Conservation (phyloP, 331 rosid genomes). For the Pyracantha coccinea region DNA sequence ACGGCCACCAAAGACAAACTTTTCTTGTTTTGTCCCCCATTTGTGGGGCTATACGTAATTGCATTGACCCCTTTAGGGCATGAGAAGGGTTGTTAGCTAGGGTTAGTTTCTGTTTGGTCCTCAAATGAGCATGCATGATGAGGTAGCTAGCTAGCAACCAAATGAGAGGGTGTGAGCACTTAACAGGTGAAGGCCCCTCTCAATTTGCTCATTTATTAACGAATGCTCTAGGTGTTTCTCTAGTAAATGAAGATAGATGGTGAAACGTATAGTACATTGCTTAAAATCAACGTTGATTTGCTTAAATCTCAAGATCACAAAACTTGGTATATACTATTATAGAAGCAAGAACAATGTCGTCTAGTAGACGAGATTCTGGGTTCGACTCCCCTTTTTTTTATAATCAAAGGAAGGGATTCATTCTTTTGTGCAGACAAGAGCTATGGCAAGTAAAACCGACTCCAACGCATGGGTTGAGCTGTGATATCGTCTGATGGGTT, state of each 20-base stretch:
- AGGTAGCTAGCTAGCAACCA: background rate
- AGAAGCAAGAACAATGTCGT: too few relatives aligned
- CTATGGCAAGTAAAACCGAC: background rate
- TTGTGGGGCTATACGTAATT: background rate
- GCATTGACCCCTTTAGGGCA: background rate
- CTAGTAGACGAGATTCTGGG: too few relatives aligned
- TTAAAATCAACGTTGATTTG: too few relatives aligned
- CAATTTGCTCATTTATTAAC: background rate
- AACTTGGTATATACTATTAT: too few relatives aligned
- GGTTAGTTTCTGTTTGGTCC: background rate
- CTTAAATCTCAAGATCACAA: too few relatives aligned
- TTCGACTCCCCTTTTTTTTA: too few relatives aligned
- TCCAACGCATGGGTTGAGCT: background rate
- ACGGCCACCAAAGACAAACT: background rate
- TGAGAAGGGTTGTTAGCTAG: background rate
- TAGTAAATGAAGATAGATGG: too few relatives aligned
- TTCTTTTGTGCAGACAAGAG: background rate
- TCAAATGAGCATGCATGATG: background rate
- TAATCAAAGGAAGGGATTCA: too few relatives aligned
- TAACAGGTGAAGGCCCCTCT: background rate
- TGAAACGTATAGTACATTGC: too few relatives aligned
- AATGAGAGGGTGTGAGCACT: background rate
- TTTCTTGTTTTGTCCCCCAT: background rate
- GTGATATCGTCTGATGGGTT: background rate
- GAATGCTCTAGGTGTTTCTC: too few relatives aligned